Percentiles rank a stretch among this genome's conserved stretches.
These are phyloP conservation scores for Fennellomyces sp. DNA, from an alignment of 371 early-diverging fungal genomes.

Conservation along the genomic window DNA sequence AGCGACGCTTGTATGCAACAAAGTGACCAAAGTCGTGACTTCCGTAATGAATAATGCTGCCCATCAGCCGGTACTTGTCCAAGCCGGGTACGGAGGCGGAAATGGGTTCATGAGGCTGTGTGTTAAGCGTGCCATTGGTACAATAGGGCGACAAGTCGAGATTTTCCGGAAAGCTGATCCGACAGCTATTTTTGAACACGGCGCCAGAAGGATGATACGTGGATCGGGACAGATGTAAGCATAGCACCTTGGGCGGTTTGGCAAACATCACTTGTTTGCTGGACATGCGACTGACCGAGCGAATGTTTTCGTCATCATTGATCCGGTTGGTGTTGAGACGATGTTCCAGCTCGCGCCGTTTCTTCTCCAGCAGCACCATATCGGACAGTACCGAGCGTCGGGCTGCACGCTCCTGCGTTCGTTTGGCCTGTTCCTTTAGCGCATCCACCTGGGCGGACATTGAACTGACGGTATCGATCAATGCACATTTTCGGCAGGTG, in stretches of 20 bases:
- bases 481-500: constrained; percentile 72
- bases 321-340: constrained; percentile 5
- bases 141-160: constrained; percentile 67
- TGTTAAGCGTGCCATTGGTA: constrained; percentile 55
- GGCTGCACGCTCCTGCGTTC: constrained; percentile 34
- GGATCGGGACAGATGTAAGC: constrained; percentile 76
- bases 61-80: constrained; percentile 69
- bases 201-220: constrained; percentile 65
- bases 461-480: constrained; percentile 48
- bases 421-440: constrained; percentile 44
- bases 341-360: constrained; percentile 12
- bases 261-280: constrained; percentile 68
- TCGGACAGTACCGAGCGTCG: constrained; percentile 23
- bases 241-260: constrained; percentile 59
- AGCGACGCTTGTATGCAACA: constrained; percentile 81
- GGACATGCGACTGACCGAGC: constrained; percentile 30
- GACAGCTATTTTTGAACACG: constrained; percentile 68
- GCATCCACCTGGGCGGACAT: constrained; percentile 35
- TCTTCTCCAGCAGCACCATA: constrained; percentile 31
- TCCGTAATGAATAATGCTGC: constrained; percentile 87
- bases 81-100: constrained; percentile 25
- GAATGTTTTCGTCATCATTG: constrained; percentile 13
- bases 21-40: constrained; percentile 92
- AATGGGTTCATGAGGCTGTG: constrained; percentile 57
- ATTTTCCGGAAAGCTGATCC: constrained; percentile 58